Conservation (phyloP, 1,139 yeast genomes). For the Pichia sp. region DNA sequence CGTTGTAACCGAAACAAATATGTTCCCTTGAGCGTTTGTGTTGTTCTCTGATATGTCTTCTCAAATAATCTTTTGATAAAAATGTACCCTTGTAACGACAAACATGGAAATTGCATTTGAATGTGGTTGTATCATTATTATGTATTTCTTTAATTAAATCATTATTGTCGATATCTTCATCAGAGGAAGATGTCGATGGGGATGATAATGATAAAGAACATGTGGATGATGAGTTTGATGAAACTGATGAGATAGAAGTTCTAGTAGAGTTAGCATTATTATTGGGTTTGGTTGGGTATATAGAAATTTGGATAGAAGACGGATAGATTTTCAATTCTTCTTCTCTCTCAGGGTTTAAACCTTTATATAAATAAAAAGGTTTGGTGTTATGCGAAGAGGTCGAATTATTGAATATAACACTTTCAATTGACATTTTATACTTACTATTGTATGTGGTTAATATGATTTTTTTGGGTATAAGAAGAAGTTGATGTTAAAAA, state of each 20-base stretch:
- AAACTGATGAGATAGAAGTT: neutral
- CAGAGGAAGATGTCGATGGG: neutral
- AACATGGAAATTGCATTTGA: constrained; percentile 19
- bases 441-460: neutral
- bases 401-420: neutral
- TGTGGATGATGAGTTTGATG: too few species aligned
- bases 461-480: neutral
- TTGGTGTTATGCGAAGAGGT: neutral
- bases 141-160: neutral
- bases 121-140: constrained; percentile 4
- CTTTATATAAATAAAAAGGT: constrained; percentile 25
- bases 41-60: constrained; percentile 29
- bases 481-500: too few species aligned
- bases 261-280: neutral
- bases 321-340: constrained; percentile 13
- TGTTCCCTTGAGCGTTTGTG: constrained; percentile 25
- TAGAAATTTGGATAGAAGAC: neutral
- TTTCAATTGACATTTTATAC: neutral
- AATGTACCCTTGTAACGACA: constrained; percentile 29
- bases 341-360: constrained; percentile 8
- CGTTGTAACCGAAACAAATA: constrained; percentile 22
- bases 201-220: too few species aligned
- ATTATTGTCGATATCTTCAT: constrained; percentile 1
- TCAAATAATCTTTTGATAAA: constrained; percentile 26
- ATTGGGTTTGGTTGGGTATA: neutral